phyloP scores from a whole-genome alignment of 1,139 yeast genomes.

The Geotrichum siamense region DNA sequence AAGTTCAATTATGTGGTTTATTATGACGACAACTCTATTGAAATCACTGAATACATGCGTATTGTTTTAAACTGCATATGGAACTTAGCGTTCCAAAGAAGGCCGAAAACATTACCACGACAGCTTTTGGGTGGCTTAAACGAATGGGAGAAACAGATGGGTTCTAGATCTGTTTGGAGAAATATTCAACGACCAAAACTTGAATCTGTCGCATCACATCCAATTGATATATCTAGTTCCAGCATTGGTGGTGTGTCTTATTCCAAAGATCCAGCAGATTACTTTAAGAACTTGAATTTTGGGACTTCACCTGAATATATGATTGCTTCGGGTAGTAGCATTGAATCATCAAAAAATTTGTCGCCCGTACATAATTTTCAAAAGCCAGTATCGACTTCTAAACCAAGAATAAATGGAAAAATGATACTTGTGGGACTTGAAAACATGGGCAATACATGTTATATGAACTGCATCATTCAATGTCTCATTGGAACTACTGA shows the following conservation, averaged over 20 bases:
- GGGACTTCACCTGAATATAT: not conserved
- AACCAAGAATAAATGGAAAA: not conserved
- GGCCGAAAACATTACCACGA: constrained; percentile 47
- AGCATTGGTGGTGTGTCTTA: not conserved
- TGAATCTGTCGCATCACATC: not conserved
- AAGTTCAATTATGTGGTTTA: constrained; percentile 55
- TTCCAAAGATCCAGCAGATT: not conserved
- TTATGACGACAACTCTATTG: constrained; percentile 42
- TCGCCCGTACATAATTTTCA: not conserved
- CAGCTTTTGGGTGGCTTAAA: constrained; percentile 48
- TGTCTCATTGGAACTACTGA: constrained; percentile 55
- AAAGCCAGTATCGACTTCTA: not conserved
- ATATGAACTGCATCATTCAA: constrained; percentile 86
- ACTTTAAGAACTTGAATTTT: not conserved
- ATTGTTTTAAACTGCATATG: constrained; percentile 29
- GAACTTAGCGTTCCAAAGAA: constrained; percentile 38
- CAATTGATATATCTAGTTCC: not conserved
- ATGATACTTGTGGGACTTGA: constrained; percentile 48
- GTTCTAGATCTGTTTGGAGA: constrained; percentile 8
- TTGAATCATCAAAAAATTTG: not conserved
- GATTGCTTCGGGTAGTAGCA: not conserved
- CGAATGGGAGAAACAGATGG: constrained; percentile 40
- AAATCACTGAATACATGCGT: constrained; percentile 19
- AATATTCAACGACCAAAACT: not conserved
- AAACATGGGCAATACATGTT: constrained; percentile 87